phyloP scores from a whole-genome alignment of 75 land plant species.

The Selaginella tamariscina region DNA sequence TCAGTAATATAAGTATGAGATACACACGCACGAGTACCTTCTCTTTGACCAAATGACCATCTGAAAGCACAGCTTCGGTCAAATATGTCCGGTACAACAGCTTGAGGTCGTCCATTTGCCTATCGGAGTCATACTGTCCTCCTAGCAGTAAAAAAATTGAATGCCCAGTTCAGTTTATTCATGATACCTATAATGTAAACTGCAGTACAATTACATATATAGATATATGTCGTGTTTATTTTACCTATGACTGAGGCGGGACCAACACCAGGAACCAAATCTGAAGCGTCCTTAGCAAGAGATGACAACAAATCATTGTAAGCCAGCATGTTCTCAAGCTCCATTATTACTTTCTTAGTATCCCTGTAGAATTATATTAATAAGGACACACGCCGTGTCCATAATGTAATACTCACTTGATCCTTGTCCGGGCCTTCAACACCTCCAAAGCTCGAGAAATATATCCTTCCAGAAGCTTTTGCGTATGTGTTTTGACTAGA shows the following conservation, averaged over 20 bases:
- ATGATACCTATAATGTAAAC: not conserved
- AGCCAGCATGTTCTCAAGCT: constrained; percentile 53
- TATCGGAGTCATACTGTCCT: constrained; percentile 74
- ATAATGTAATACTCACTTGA: constrained; percentile 24
- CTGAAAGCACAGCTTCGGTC: constrained; percentile 43
- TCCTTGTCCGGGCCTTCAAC: constrained; percentile 53
- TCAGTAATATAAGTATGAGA: no score
- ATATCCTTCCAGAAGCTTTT: constrained; percentile 56
- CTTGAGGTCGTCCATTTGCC: constrained; percentile 73
- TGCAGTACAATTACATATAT: not conserved
- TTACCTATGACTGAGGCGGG: constrained; percentile 70
- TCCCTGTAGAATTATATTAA: constrained; percentile 20
- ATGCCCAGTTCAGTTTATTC: not conserved
- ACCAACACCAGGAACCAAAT: constrained; percentile 58
- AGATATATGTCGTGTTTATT: not conserved
- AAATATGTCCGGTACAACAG: constrained; percentile 66
- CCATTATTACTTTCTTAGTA: constrained; percentile 34
- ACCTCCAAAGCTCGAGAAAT: constrained; percentile 49
- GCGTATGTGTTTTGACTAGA: constrained; percentile 44
- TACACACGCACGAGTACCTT: constrained; percentile 33
- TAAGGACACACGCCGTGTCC: not conserved
- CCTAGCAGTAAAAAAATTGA: constrained; percentile 30
- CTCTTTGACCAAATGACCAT: constrained; percentile 48
- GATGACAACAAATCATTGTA: constrained; percentile 54
- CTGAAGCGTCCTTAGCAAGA: constrained; percentile 32